Evolutionary conservation across 2,329 filamentous ascomycete genomes (phyloP), one percentile per base, ranked within the genome.

Genomic region (Aspergillus awamori): DNA sequence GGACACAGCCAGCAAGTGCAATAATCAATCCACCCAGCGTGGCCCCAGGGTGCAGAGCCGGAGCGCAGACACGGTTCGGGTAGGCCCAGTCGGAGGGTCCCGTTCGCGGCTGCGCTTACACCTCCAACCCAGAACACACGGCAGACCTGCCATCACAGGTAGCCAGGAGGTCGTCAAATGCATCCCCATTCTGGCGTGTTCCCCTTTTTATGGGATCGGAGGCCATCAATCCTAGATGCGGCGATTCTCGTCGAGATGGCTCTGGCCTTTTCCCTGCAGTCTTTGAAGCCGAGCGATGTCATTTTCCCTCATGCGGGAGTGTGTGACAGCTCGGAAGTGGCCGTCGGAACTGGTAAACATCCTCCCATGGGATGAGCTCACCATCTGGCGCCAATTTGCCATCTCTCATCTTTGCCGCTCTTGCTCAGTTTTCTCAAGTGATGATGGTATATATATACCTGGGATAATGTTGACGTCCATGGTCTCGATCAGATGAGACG

Each of bases 31-130:
- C 17, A 43, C 20, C 8, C 41, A 43, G 41, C 41, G 20, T 20
- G 41, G 41, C 45, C 47, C 47, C 47, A 49, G 59, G 62, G 57
- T 47, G 59, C 43, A 53, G 58, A 48, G 62, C 64, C 55, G 65
- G 65, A 62, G 64, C 68, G 41, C 41, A 45, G 41, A 24, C 10
- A 45, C 41, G 41, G 41, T 45, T 22, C 41, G 69, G 69, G 63
- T 64, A 64, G 60, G 33, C 47, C 57, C 62, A 65, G 61, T 65
- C 65, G 64, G 61, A 57, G 61, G 60, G 58, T 59, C 63, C 65
- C 64, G 63, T 64, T 62, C 65, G 69, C 66, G 60, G 65, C 63
- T 63, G 66, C 67, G 65, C 64, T 67, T 65, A 65, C 63, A 64
- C 64, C 62, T 60, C 61, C 62, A 60, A 62, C 58, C 61, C 48